These are phyloP conservation scores for Colletotrichum cordylinicola DNA, from an alignment of 2,329 filamentous ascomycete species.

Conservation along the genomic window DNA sequence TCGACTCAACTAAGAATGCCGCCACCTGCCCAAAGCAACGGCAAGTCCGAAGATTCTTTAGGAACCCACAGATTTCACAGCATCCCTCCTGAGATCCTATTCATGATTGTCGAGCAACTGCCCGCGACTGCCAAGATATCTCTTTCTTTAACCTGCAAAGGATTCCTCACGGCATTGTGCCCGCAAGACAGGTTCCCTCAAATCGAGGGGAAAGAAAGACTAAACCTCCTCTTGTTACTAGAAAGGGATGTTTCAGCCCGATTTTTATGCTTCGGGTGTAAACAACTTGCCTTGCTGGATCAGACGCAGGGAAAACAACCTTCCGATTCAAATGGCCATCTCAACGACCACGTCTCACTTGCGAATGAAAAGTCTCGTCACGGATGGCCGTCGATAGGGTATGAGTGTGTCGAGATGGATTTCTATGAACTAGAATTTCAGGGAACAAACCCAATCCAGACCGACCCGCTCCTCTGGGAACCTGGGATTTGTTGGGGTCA, in stretches of 20 bases:
- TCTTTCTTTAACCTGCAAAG: not conserved
- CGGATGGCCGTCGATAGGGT: no score
- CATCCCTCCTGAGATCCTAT: not conserved
- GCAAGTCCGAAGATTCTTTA: rapidly evolving
- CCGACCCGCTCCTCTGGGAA: no score
- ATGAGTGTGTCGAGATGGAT: no score
- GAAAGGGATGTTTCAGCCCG: not conserved
- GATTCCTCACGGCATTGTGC: not conserved
- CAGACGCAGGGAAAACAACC: no score
- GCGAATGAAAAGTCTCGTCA: no score
- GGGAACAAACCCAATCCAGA: no score
- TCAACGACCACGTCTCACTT: no score
- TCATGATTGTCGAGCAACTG: not conserved
- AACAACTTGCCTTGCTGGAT: rapidly evolving
- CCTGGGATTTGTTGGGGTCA: no score
- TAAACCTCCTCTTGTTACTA: not conserved
- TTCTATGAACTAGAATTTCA: no score
- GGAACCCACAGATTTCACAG: not conserved
- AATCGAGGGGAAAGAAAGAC: not conserved
- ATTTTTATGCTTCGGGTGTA: not conserved
- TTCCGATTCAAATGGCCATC: no score
- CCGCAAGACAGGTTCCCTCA: not conserved
- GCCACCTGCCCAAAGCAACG: no score
- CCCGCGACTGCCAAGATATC: not conserved
- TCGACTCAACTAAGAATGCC: no score